Evolutionary conservation across 352 stramenopile genomes (phyloP).

Genomic region (Globisporangium orthogonon): DNA sequence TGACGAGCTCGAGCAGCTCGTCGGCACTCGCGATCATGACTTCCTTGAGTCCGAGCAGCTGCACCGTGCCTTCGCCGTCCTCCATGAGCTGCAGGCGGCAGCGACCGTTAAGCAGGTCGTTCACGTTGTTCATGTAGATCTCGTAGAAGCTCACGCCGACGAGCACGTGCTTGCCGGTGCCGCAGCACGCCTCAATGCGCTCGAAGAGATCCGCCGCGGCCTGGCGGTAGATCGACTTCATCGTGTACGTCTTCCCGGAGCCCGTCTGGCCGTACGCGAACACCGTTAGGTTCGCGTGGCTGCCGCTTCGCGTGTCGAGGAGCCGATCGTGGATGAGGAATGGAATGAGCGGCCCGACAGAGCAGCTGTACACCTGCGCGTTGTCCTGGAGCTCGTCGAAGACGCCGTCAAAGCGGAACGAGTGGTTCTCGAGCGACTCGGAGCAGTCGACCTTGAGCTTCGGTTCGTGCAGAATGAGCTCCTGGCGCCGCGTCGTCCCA

Average conservation of each 20-base stretch:
- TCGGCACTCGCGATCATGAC: constrained; percentile 6
- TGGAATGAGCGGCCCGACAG: constrained; percentile 50
- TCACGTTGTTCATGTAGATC: constrained; percentile 95
- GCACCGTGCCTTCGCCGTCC: constrained; percentile 89
- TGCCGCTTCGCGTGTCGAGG: constrained; percentile 3
- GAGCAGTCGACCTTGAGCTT: constrained; percentile 71
- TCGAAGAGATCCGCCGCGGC: constrained; percentile 55
- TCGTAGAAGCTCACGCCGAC: constrained; percentile 94
- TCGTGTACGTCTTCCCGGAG: constrained; percentile 92
- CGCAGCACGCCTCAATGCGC: constrained; percentile 17
- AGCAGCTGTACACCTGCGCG: constrained; percentile 85
- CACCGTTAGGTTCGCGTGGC: constrained; percentile 9
- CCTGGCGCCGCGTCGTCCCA: constrained; percentile 14
- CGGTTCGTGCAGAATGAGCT: constrained; percentile 67
- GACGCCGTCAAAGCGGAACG: constrained; percentile 71
- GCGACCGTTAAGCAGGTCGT: constrained; percentile 90
- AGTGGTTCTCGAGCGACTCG: constrained; percentile 61
- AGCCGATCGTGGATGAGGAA: constrained; percentile 26
- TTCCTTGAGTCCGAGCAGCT: constrained; percentile 85
- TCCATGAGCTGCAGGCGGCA: constrained; percentile 90
- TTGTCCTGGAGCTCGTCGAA: constrained; percentile 92
- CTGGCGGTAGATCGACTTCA: constrained; percentile 78
- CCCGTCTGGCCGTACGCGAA: constrained; percentile 94
- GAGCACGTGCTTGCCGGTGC: constrained; percentile 23
- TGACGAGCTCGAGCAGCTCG: constrained; percentile 1